These are phyloP conservation scores for Sparassis latifolia DNA, from an alignment of 1,284 basidiomycete species.

Conservation along the genomic window DNA sequence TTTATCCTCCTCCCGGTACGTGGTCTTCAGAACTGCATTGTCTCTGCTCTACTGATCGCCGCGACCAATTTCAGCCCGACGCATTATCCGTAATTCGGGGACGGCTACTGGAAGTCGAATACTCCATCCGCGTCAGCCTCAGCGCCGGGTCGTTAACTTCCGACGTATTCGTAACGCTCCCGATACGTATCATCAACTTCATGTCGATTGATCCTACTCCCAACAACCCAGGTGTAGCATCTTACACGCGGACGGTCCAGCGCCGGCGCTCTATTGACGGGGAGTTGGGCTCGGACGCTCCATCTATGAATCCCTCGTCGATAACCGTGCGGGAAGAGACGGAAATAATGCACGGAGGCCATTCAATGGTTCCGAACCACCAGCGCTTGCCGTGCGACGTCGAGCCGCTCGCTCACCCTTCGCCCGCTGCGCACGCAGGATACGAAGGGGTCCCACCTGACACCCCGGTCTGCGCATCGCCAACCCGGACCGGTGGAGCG, in stretches of 20 bases:
- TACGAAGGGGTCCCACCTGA: too few species aligned
- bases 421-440: too few species aligned
- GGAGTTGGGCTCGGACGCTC: not conserved
- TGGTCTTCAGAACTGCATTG: slow-evolving; percentile 3
- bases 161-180: slow-evolving; percentile 62
- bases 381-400: not conserved
- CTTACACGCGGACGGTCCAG: slow-evolving; percentile 13
- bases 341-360: not conserved
- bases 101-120: slow-evolving; percentile 76
- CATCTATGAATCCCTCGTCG: not conserved
- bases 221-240: slow-evolving; percentile 25
- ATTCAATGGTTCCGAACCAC: not conserved
- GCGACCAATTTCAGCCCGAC: slow-evolving; percentile 45
- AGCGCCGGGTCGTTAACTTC: slow-evolving; percentile 59
- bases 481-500: slow-evolving; percentile 11
- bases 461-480: slow-evolving; percentile 6
- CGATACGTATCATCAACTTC: slow-evolving; percentile 73
- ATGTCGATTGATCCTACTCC: slow-evolving; percentile 77
- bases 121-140: slow-evolving; percentile 68
- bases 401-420: too few species aligned
- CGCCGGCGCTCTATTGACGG: slow-evolving; percentile 9
- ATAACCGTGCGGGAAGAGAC: too few species aligned
- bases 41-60: not conserved
- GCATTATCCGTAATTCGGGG: slow-evolving; percentile 72
- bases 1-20: slow-evolving; percentile 70